These are phyloP conservation scores for Fremontodendron californicum DNA, from an alignment of 345 rosid species.

Conservation along the genomic window DNA sequence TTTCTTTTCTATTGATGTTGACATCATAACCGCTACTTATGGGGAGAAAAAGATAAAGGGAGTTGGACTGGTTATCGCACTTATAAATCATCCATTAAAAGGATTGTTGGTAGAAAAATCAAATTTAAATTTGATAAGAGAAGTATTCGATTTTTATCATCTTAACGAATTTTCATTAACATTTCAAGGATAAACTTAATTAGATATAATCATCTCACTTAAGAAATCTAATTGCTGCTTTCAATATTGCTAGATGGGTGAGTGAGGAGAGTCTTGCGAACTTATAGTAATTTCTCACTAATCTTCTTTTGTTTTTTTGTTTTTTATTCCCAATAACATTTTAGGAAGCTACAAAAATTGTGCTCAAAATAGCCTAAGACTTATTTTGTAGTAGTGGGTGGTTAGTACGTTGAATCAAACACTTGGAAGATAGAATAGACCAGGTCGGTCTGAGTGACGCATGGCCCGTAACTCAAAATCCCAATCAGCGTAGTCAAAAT, in stretches of 20 bases:
- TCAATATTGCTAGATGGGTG: not conserved
- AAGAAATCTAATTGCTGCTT: not conserved
- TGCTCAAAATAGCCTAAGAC: too few species aligned
- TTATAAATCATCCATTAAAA: not conserved
- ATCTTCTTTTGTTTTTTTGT: not conserved
- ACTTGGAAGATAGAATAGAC: not conserved
- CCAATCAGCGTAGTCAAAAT: not conserved
- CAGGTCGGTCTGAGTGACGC: not conserved
- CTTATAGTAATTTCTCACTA: not conserved
- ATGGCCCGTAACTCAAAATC: not conserved
- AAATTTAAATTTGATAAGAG: not conserved
- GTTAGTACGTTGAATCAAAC: not conserved
- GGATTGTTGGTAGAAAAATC: too few species aligned
- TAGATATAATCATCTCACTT: not conserved
- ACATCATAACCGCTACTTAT: not conserved
- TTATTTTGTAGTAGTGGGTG: not conserved
- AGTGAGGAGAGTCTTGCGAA: not conserved
- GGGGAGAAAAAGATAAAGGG: not conserved
- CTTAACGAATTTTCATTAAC: not conserved
- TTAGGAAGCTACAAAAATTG: not conserved
- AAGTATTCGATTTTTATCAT: not conserved
- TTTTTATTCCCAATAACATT: not conserved
- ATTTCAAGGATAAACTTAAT: not conserved
- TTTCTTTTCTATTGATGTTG: not conserved
- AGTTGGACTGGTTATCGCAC: constrained; percentile 9